Evolutionary conservation across 768 basidiomycete genomes (phyloP), one percentile per base, ranked within the genome.

Genomic region (Serendipita sp.): DNA sequence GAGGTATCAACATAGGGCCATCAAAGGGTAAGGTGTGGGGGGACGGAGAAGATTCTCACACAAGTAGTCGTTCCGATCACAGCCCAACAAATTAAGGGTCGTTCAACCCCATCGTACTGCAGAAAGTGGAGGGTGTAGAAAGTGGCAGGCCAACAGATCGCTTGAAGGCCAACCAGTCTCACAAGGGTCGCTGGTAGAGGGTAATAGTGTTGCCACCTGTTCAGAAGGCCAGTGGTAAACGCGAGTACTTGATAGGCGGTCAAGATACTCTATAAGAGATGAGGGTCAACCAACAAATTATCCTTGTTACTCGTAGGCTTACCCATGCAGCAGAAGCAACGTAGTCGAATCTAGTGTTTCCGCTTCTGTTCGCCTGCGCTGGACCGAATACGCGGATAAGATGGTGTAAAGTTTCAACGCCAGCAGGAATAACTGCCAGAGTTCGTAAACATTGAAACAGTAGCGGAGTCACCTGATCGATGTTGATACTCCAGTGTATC

Each of bases 101-200:
- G 81, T 38, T 76, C 78, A 30, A 60, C 36, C 10, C 56, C 56
- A 16, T 80, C 79, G 64, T 83, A 78, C 35, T 85, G 84, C 51
- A 97, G 78, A 60, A 92, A 75, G 63, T 78, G 81, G 36, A 95
- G 83, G 1, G 91, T 94, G 44, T 91, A 74, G 68, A 91, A 88
- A 3, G 93, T 96, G 2, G 90, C 86, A 1, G 91, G 91, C 93
- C 93, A 97, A 75, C 94, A 97, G 66, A 98, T 93, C 16, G 90
- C 89, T 72, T 97, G 95, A 0, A 98, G 78, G 0, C 91, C 94
- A 64, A 97, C 80, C 3, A 97, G 84, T 15, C 95, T 87, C 70
- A 96, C 88, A 67, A 97, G 82, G 1, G 93, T 91, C 3, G 94
- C 82, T 32, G 90, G 77, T 0, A 91, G 86, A 0, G 89, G 81